Percentiles rank a stretch among this genome's conserved stretches.
Evolutionary conservation across 306 rosid species (phyloP).

Genomic region (Trifolium subterraneum): DNA sequence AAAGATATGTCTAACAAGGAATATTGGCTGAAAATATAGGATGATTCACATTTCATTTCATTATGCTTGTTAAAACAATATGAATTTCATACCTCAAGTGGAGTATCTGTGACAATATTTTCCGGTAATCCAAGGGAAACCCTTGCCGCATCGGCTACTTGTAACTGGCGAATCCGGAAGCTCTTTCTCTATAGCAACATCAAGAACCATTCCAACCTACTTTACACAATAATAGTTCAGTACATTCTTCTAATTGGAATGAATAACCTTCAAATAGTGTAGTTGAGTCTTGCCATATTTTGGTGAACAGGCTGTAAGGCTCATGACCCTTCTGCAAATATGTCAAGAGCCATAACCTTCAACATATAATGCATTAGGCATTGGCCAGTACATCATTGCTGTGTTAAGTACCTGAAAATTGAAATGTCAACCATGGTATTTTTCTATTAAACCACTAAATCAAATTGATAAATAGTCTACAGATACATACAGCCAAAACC

Average conservation of each 20-base stretch:
- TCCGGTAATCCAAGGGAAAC: conserved; percentile 95
- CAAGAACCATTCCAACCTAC: conserved; percentile 90
- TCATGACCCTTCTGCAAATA: conserved; percentile 88
- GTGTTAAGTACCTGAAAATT: conserved; percentile 97
- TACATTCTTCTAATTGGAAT: conserved; percentile 15
- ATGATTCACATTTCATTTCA: conserved; percentile 33
- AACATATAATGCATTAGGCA: conserved; percentile 76
- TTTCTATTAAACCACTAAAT: too few relatives aligned
- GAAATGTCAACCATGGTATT: too few relatives aligned
- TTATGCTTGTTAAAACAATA: conserved; percentile 26
- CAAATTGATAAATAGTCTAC: too few relatives aligned
- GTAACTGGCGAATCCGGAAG: conserved; percentile 81
- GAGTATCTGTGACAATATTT: conserved; percentile 76
- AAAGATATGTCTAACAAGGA: conserved; percentile 1
- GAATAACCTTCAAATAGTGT: background rate
- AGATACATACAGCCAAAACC: too few relatives aligned
- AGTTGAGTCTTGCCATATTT: conserved; percentile 59
- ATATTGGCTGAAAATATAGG: too few relatives aligned
- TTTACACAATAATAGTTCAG: conserved; percentile 25
- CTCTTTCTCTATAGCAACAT: conserved; percentile 81
- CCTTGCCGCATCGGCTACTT: conserved; percentile 87
- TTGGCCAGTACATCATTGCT: conserved; percentile 93
- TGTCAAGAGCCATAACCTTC: conserved; percentile 92
- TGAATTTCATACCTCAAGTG: conserved; percentile 58
- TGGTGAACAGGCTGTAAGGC: conserved; percentile 88